Percentiles rank a stretch among this genome's conserved stretches.
Conservation (phyloP, 805 yeast genomes). For the Pichia eremophila region DNA sequence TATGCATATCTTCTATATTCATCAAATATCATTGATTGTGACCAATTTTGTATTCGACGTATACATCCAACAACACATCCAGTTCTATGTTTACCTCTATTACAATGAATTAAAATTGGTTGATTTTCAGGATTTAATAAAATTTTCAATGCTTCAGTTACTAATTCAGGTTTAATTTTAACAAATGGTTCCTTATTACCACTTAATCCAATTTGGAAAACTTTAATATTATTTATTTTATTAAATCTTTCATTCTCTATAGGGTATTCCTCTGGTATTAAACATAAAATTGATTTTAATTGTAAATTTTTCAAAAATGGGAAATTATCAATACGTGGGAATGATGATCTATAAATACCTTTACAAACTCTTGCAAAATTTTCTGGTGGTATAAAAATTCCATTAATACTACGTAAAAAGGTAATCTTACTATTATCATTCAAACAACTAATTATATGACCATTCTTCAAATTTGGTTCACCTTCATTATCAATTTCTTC, state of each 20-base stretch:
- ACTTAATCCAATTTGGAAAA: conserved; percentile 85
- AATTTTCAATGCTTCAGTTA: conserved; percentile 73
- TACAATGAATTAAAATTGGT: conserved; percentile 89
- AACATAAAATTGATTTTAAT: conserved; percentile 67
- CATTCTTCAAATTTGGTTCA: conserved; percentile 1
- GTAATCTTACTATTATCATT: conserved; percentile 7
- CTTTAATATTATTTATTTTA: conserved; percentile 46
- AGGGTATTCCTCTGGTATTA: conserved; percentile 91
- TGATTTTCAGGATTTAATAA: conserved; percentile 81
- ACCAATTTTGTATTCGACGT: conserved; percentile 84
- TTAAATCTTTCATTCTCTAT: conserved; percentile 60
- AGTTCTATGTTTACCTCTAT: conserved; percentile 93
- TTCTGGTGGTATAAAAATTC: conserved; percentile 60
- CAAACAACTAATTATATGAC: conserved; percentile 1
- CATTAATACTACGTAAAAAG: conserved; percentile 4
- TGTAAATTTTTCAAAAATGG: conserved; percentile 51
- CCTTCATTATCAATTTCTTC: neutral
- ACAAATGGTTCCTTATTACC: conserved; percentile 96
- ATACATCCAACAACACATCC: conserved; percentile 95
- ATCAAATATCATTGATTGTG: conserved; percentile 86
- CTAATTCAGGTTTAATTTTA: conserved; percentile 51
- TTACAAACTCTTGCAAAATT: conserved; percentile 81
- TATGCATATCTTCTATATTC: conserved; percentile 91
- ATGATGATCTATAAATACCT: conserved; percentile 75
- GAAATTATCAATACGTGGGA: conserved; percentile 82